phyloP scores from a whole-genome alignment of 1,284 basidiomycete species.

The Malassezia arunalokei region DNA sequence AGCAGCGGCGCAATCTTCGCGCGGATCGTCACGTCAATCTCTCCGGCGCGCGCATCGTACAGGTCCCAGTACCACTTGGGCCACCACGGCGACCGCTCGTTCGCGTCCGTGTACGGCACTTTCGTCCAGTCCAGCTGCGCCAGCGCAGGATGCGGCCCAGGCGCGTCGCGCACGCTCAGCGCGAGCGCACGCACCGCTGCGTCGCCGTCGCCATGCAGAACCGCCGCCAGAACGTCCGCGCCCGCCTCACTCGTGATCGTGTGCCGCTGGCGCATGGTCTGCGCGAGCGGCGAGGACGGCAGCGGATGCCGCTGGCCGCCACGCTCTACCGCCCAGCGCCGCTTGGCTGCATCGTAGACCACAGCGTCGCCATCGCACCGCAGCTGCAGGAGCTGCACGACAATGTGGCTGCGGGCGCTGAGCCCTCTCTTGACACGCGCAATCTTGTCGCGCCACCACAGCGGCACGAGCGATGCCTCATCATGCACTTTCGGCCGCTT shows the following conservation, averaged over 20 bases:
- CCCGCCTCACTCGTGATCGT: slow-evolving; percentile 15
- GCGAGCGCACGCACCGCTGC: slow-evolving; percentile 19
- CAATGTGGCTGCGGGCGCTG: slow-evolving; percentile 16
- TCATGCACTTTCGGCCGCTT: slow-evolving; percentile 54
- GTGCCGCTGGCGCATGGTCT: slow-evolving; percentile 19
- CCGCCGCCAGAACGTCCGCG: slow-evolving; percentile 9
- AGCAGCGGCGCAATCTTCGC: slow-evolving; percentile 73
- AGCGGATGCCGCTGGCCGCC: slow-evolving; percentile 7
- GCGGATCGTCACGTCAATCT: slow-evolving; percentile 72
- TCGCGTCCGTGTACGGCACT: slow-evolving; percentile 17
- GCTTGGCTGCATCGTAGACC: slow-evolving; percentile 4
- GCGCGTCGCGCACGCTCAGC: slow-evolving; percentile 11
- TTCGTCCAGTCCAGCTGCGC: slow-evolving; percentile 30
- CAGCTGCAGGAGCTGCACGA: slow-evolving; percentile 25
- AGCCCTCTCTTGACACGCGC: slow-evolving; percentile 19
- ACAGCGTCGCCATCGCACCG: slow-evolving; percentile 22
- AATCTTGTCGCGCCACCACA: slow-evolving; percentile 33
- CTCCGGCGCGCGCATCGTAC: slow-evolving; percentile 45
- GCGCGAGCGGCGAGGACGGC: slow-evolving; percentile 19
- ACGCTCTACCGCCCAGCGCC: slow-evolving; percentile 1
- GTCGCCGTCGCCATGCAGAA: slow-evolving; percentile 3
- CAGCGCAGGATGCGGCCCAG: slow-evolving; percentile 19
- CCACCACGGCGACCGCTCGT: slow-evolving; percentile 47
- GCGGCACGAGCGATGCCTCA: slow-evolving; percentile 10
- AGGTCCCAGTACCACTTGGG: slow-evolving; percentile 98